These are phyloP conservation scores for Shiraia bambusicola DNA, from an alignment of 2,329 filamentous ascomycete species.

Conservation along the genomic window DNA sequence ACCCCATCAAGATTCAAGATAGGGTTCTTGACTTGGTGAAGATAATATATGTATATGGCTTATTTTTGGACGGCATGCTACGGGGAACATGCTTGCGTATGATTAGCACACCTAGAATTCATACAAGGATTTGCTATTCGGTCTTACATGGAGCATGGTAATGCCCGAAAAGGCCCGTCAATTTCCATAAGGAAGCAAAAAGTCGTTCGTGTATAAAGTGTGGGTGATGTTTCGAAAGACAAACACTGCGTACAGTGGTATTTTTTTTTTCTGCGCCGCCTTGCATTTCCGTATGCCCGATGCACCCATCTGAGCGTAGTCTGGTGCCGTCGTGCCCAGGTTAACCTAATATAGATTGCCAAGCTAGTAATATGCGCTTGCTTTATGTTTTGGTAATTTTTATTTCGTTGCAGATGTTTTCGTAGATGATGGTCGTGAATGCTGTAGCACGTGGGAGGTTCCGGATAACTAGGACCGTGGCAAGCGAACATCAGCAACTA, in stretches of 20 bases:
- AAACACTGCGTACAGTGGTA: too few relatives aligned
- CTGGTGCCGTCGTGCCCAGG: too few relatives aligned
- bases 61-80: background rate
- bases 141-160: slow-evolving; percentile 8
- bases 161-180: slow-evolving; percentile 5
- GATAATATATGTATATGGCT: slow-evolving; percentile 6
- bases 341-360: too few relatives aligned
- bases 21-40: background rate
- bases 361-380: too few relatives aligned
- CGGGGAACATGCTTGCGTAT: background rate
- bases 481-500: slow-evolving; percentile 2
- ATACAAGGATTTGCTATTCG: background rate
- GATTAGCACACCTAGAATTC: background rate
- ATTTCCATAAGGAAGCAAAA: too few relatives aligned
- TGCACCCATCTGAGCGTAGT: too few relatives aligned
- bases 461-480: slow-evolving; percentile 4
- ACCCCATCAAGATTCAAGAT: background rate
- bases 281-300: too few relatives aligned
- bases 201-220: too few relatives aligned
- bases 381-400: too few relatives aligned
- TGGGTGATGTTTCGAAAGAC: too few relatives aligned
- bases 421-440: background rate
- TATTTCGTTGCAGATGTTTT: background rate
- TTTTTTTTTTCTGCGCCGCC: too few relatives aligned
- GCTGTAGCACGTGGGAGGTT: background rate